These are phyloP conservation scores for Articulospora tetracladia DNA, from an alignment of 495 filamentous ascomycete species.

Conservation along the genomic window DNA sequence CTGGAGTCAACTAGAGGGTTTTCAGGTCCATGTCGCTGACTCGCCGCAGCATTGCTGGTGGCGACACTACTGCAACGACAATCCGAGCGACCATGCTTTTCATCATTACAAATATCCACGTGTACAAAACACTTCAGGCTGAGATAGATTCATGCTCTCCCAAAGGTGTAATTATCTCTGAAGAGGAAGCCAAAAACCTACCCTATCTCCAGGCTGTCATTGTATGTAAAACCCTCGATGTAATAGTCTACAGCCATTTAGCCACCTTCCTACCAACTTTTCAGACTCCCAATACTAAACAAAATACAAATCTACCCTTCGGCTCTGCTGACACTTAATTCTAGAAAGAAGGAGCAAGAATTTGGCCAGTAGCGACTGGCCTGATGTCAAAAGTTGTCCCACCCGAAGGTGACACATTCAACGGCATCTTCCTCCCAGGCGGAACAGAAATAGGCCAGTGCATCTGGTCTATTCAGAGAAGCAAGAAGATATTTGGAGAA, in stretches of 20 bases:
- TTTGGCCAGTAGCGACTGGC: slow-evolving; percentile 34
- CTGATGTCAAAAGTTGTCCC: slow-evolving; percentile 43
- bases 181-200: slow-evolving; percentile 35
- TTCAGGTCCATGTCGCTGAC: neutral
- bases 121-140: slow-evolving; percentile 49
- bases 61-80: slow-evolving; percentile 59
- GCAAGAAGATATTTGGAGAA: slow-evolving; percentile 40
- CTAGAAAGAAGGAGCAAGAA: slow-evolving; percentile 43
- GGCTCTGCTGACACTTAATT: no score
- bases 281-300: neutral
- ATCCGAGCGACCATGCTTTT: slow-evolving; percentile 53
- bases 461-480: slow-evolving; percentile 27
- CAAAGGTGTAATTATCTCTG: slow-evolving; percentile 30
- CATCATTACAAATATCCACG: slow-evolving; percentile 39
- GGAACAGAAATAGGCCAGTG: slow-evolving; percentile 45
- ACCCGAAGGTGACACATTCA: slow-evolving; percentile 42
- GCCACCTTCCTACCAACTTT: neutral
- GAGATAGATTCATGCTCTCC: slow-evolving; percentile 46
- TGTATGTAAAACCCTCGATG: neutral
- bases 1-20: neutral
- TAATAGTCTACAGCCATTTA: neutral
- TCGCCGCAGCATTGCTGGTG: slow-evolving; percentile 46
- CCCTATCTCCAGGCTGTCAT: slow-evolving; percentile 51
- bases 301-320: neutral
- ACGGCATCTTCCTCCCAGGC: slow-evolving; percentile 46